Base-by-base conservation (phyloP, 306 rosid species). In the Vicia sativa region DNA sequence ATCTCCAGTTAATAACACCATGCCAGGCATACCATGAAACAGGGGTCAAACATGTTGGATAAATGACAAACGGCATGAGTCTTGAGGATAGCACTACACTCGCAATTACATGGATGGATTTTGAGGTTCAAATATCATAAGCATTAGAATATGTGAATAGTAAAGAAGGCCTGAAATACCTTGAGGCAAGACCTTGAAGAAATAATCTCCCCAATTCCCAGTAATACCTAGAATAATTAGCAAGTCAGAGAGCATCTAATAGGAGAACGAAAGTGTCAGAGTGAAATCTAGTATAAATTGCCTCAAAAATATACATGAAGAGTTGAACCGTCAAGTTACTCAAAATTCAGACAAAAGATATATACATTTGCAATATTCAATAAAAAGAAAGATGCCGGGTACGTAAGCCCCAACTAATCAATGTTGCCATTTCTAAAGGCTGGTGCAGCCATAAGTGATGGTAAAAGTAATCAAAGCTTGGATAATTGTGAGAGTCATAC, bases 161-260 rank as follows among this genome's bases (percentile, higher is more conserved):
- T 37, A 56, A 66, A 63, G 44, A 67, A 45, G 57, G 75, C 49
- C 64, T 48, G 71, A 43, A 73, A 65, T 78, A 89, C 98, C 95
- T 92, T 92, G 49, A 83, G 89, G 83, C 93, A 92, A 80, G 95
- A 84, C 82, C 91, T 86, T 71, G 96, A 87, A 63, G 93, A 87
- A 76, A 92, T 84, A 62, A 78, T 80, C 80, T 92, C 98, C 64
- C 98, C 96, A 81, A 92, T 77, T 65, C 95, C 88, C 44, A 87
- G 87, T 54, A 92, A 83, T 50, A 92, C 98, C 98, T 92, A 74
- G 28, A 64, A 67, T 50, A 75, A 18, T 2, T n/a, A 26, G 54
- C 11, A 29, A 29, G 49, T 56, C 78, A 71, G 75, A 38, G 62
- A 45, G 68, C 48, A 66, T 28, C 29, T 5, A 70, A 55, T 19